Conservation (phyloP, 2,329 filamentous ascomycete species). For the Lasiodiplodia citricola region DNA sequence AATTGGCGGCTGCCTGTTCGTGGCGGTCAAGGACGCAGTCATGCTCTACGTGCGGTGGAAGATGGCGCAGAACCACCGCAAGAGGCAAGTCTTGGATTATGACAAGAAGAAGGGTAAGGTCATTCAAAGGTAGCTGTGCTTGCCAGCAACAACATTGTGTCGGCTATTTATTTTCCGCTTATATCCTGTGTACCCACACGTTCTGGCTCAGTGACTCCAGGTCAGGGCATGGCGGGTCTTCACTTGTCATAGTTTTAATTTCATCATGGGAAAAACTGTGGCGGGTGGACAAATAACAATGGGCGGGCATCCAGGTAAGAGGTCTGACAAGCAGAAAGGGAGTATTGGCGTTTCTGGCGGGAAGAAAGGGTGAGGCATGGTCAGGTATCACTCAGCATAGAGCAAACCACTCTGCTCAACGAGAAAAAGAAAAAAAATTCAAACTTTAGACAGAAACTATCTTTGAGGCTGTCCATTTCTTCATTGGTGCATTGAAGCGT, state of each 20-base stretch:
- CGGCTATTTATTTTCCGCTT: background rate
- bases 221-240: background rate
- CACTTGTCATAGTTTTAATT: background rate
- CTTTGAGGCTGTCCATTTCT: background rate
- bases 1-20: conserved; percentile 84
- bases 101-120: conserved; percentile 32
- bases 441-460: background rate
- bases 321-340: background rate
- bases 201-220: background rate
- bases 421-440: background rate
- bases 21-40: conserved; percentile 76
- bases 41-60: conserved; percentile 63
- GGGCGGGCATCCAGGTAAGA: background rate
- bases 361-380: background rate
- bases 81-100: conserved; percentile 52
- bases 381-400: background rate
- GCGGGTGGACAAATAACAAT: background rate
- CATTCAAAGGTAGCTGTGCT: conserved; percentile 2
- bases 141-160: background rate
- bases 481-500: background rate
- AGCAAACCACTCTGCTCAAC: background rate
- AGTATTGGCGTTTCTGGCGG: conserved; percentile 2
- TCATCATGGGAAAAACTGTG: background rate
- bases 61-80: conserved; percentile 55
- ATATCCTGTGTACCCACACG: background rate